These are phyloP conservation scores for Russula lepida DNA, from an alignment of 768 basidiomycete genomes.

Conservation along the genomic window DNA sequence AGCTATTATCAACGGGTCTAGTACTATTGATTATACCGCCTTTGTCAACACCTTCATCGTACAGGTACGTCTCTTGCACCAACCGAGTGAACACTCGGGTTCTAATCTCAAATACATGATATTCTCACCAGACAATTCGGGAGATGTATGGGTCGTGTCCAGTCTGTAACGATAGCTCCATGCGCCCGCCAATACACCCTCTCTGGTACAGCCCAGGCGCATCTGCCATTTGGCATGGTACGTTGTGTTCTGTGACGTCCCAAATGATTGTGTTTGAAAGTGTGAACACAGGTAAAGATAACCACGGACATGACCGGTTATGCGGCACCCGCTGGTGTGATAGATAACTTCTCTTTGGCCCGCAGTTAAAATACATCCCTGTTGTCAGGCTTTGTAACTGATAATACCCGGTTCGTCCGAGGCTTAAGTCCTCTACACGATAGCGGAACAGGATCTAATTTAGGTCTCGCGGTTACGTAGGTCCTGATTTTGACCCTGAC, in stretches of 20 bases:
- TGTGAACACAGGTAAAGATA: constrained; percentile 49
- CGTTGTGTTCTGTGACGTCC: constrained; percentile 9
- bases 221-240: constrained; percentile 67
- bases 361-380: not conserved
- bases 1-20: constrained; percentile 36
- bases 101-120: not conserved
- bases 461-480: constrained; percentile 32
- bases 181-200: not conserved
- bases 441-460: constrained; percentile 59
- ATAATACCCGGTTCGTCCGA: constrained; percentile 48
- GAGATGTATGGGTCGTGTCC: constrained; percentile 55
- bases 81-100: not conserved
- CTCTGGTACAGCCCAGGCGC: constrained; percentile 47
- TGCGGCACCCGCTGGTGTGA: constrained; percentile 59
- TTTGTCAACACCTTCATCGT: constrained; percentile 68
- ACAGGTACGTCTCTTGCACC: constrained; percentile 35
- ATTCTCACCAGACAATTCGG: constrained; percentile 42
- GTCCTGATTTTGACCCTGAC: not conserved
- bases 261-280: not conserved
- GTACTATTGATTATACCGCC: constrained; percentile 48
- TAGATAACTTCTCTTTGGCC: not conserved
- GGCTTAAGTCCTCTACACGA: constrained; percentile 62
- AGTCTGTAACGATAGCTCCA: not conserved
- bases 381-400: constrained; percentile 48
- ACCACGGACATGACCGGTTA: constrained; percentile 65